Conservation (phyloP, 345 rosid species). For the Geranium brycei region DNA sequence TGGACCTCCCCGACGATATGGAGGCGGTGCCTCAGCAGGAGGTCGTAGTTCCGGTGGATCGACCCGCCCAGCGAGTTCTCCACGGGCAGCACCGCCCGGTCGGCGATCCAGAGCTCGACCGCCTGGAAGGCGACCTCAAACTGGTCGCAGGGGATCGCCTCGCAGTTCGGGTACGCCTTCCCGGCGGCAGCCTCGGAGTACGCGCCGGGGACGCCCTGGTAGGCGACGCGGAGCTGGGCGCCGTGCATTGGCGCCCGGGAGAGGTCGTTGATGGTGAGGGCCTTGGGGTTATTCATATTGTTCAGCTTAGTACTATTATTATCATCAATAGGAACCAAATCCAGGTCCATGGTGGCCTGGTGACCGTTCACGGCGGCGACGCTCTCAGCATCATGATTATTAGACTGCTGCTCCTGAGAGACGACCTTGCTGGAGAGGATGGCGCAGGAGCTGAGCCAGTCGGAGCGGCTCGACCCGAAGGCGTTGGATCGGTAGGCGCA, state of each 20-base stretch:
- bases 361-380: constrained; percentile 47
- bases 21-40: constrained; percentile 90
- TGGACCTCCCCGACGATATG: constrained; percentile 98
- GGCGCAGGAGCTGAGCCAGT: constrained; percentile 83
- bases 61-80: constrained; percentile 97
- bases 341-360: constrained; percentile 32
- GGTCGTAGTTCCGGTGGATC: constrained; percentile 87
- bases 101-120: constrained; percentile 97
- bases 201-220: constrained; percentile 97
- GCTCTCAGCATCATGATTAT: constrained; percentile 12
- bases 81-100: constrained; percentile 83
- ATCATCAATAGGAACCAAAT: constrained; percentile 39
- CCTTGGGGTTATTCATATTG: constrained; percentile 15
- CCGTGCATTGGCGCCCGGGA: constrained; percentile 92
- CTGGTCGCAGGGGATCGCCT: constrained; percentile 93
- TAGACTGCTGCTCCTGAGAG: constrained; percentile 29
- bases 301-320: constrained; percentile 12
- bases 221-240: constrained; percentile 72
- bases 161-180: constrained; percentile 84
- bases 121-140: constrained; percentile 95
- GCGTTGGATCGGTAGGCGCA: constrained; percentile 38
- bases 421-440: constrained; percentile 55
- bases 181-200: constrained; percentile 97
- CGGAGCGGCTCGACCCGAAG: constrained; percentile 24
- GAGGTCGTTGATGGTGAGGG: constrained; percentile 56